Base-by-base conservation (phyloP, 768 basidiomycete species). In the Mrakia blollopis region DNA sequence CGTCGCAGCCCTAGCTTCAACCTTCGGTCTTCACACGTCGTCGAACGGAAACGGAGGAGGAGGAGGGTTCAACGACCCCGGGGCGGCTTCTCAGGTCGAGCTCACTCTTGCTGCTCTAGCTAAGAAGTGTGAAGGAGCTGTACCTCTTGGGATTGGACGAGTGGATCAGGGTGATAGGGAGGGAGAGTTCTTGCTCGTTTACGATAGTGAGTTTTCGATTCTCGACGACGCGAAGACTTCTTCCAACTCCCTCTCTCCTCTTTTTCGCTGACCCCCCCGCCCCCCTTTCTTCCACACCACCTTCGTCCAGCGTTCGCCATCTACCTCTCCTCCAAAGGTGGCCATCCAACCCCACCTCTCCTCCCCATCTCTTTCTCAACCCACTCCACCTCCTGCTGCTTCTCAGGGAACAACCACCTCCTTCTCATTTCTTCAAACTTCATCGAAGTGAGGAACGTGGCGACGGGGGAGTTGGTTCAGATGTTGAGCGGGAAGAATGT, bases 111-210 rank as follows among this genome's bases (percentile, higher is more conserved):
- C 89, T 77, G 87, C 89, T 63, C 83, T 95, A 62, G 89, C 91
- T 32, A 92, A 90, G 81, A 88, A 92, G 2, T 92, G 91, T 80
- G 92, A 94, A 80, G 88, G 89, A 9, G 91, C 90, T 79, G 87
- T 89, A 72, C 92, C 94, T 0, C 87, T 94, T 80, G 93, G 92
- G 13, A 94, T 96, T 88, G 94, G 93, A 88, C 87, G 93, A 30
- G 88, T 89, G 2, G 89, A 89, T 39, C 65, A 68, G 37, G 65
- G 65, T 23, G 35, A 35, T 6, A 35, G 65, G 37, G 93, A 94
- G 73, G 90, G 91, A 76, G 92, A 93, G 83, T 97, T 94, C 84
- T 82, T 97, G 72, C 87, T 97, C 25, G 93, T 91, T 81, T 96
- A 95, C 80, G 89, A 93, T 82, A 91, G 93, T 93, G 80, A 76